phyloP scores from a whole-genome alignment of 139 green algal species.

The Edaphochlamys debaryana region DNA sequence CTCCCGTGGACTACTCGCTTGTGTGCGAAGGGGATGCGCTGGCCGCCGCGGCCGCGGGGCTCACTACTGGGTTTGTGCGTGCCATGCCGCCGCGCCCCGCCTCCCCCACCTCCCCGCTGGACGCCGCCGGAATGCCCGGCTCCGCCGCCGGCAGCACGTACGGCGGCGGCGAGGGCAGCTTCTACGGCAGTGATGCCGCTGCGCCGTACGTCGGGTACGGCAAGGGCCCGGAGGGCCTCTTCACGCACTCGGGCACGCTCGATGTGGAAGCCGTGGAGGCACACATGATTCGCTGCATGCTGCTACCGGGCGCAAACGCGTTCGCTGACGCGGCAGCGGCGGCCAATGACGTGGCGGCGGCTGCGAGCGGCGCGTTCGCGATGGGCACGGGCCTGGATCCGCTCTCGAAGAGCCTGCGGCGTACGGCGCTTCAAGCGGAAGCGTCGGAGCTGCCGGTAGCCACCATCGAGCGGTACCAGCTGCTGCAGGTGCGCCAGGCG shows the following conservation, averaged over 20 bases:
- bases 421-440: conserved; percentile 45
- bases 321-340: not conserved
- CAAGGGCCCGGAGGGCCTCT: conserved; percentile 25
- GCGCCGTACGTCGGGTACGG: conserved; percentile 16
- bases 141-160: not conserved
- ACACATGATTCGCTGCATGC: conserved; percentile 56
- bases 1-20: conserved; percentile 6
- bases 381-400: conserved; percentile 19
- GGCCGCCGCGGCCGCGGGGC: conserved; percentile 40
- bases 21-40: conserved; percentile 44
- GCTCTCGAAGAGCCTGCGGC: conserved; percentile 41
- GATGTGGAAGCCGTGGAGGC: conserved; percentile 59
- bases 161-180: not conserved
- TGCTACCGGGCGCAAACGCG: conserved; percentile 41
- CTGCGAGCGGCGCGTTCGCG: not conserved
- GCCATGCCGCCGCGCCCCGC: conserved; percentile 1
- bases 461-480: conserved; percentile 55
- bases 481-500: conserved; percentile 33
- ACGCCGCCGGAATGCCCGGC: not conserved
- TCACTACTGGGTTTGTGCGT: conserved; percentile 44
- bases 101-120: conserved; percentile 36
- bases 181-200: no score
- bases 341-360: not conserved
- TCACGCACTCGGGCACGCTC: conserved; percentile 34
- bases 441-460: conserved; percentile 1